Conservation (phyloP, 306 rosid species). For the Comarum palustre region DNA sequence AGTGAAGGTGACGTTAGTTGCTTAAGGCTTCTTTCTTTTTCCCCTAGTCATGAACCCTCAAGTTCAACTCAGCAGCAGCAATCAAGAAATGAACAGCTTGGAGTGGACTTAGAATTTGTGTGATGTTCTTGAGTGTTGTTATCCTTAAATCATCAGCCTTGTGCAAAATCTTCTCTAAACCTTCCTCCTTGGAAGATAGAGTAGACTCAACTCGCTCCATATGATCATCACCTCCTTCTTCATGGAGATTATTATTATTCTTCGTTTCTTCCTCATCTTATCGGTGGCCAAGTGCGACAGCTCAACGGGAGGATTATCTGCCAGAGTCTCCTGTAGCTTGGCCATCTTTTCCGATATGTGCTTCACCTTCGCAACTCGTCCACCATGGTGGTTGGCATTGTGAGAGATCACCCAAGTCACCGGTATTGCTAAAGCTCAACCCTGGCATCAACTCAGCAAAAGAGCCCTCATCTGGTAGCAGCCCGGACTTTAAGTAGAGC, state of each 20-base stretch:
- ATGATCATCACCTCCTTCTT: background rate
- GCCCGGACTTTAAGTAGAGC: conserved; percentile 53
- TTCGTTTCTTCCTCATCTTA: conserved; percentile 24
- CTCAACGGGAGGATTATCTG: conserved; percentile 47
- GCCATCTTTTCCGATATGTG: conserved; percentile 51
- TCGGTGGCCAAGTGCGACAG: conserved; percentile 38
- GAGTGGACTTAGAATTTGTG: conserved; percentile 30
- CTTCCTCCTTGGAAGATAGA: conserved; percentile 34
- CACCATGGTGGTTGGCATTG: conserved; percentile 26
- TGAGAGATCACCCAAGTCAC: conserved; percentile 50
- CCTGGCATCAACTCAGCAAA: conserved; percentile 27
- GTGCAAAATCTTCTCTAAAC: conserved; percentile 38
- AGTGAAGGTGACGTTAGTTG: background rate
- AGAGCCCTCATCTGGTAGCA: conserved; percentile 47
- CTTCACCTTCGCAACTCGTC: conserved; percentile 57
- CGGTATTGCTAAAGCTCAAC: background rate
- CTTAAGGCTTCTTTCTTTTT: conserved; percentile 38
- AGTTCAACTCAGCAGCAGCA: conserved; percentile 56
- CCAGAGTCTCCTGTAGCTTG: conserved; percentile 46
- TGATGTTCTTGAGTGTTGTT: conserved; percentile 33
- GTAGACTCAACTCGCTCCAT: conserved; percentile 31
- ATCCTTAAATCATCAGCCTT: conserved; percentile 52
- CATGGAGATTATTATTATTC: background rate
- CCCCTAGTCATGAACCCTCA: conserved; percentile 68
- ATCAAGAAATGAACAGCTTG: conserved; percentile 56